These are phyloP conservation scores for Durio zibethinus DNA, from an alignment of 345 rosid genomes.

Conservation along the genomic window DNA sequence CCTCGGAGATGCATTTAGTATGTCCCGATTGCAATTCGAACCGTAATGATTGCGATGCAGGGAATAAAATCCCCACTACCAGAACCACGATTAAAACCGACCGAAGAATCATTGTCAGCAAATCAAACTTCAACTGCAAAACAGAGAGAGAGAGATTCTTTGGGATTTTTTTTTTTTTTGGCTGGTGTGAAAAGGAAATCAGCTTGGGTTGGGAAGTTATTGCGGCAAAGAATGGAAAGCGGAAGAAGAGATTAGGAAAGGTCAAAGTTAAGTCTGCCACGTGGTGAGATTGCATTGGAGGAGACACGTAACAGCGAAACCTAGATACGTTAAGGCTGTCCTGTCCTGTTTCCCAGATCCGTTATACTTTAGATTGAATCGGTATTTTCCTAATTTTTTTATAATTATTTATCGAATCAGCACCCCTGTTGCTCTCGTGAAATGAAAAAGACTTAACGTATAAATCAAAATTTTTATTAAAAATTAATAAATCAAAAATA, in stretches of 20 bases:
- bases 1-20: constrained; percentile 87
- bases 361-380: too few species aligned
- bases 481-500: too few species aligned
- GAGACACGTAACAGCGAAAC: constrained; percentile 27
- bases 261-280: constrained; percentile 19
- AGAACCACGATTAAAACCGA: constrained; percentile 9
- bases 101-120: constrained; percentile 31
- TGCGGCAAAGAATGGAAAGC: neutral
- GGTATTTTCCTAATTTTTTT: too few species aligned
- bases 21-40: constrained; percentile 78
- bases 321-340: neutral
- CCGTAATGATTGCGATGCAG: constrained; percentile 47
- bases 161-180: neutral
- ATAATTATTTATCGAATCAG: too few species aligned
- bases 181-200: neutral
- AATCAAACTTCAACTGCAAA: neutral
- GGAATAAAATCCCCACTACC: constrained; percentile 23
- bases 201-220: neutral
- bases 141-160: constrained; percentile 6
- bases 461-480: too few species aligned
- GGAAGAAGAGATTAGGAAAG: neutral
- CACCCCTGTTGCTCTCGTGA: too few species aligned
- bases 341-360: neutral
- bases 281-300: constrained; percentile 24
- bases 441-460: too few species aligned